Evolutionary conservation across 192 early-diverging fungal species (phyloP).

Genomic region (Backusella tarrabulga): DNA sequence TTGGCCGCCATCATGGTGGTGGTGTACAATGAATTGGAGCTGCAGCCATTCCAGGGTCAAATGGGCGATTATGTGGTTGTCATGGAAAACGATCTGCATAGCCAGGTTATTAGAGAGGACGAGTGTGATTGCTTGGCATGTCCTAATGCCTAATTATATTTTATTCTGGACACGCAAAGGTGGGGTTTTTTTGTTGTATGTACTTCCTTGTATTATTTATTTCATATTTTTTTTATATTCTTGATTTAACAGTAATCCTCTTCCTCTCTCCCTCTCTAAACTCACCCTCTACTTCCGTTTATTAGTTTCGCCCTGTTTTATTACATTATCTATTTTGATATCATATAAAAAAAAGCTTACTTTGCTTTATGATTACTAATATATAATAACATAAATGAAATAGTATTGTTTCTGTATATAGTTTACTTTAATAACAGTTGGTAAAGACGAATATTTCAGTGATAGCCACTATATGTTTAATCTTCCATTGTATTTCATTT

Average conservation of each 20-base stretch:
- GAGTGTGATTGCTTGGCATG: conserved; percentile 5
- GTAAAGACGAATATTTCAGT: background rate
- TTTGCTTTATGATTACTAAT: background rate
- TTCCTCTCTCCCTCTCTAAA: background rate
- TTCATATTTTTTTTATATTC: background rate
- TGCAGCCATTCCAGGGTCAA: conserved; percentile 2
- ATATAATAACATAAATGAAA: background rate
- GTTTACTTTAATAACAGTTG: background rate
- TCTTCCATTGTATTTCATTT: background rate
- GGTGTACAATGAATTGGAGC: background rate
- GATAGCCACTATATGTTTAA: background rate
- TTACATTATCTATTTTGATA: background rate
- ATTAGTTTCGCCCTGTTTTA: background rate
- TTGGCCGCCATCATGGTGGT: background rate
- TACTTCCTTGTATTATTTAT: background rate
- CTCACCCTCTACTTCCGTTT: background rate
- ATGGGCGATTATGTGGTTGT: conserved; percentile 2
- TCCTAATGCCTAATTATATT: conserved; percentile 13
- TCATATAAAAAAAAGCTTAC: background rate
- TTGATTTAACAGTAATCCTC: background rate
- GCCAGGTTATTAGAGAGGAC: conserved; percentile 1
- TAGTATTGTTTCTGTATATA: background rate
- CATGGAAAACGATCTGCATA: conserved; percentile 7
- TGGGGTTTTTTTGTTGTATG: background rate
- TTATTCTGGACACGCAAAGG: background rate